Conservation (phyloP, 495 filamentous ascomycete species). For the Aspergillus leporis region DNA sequence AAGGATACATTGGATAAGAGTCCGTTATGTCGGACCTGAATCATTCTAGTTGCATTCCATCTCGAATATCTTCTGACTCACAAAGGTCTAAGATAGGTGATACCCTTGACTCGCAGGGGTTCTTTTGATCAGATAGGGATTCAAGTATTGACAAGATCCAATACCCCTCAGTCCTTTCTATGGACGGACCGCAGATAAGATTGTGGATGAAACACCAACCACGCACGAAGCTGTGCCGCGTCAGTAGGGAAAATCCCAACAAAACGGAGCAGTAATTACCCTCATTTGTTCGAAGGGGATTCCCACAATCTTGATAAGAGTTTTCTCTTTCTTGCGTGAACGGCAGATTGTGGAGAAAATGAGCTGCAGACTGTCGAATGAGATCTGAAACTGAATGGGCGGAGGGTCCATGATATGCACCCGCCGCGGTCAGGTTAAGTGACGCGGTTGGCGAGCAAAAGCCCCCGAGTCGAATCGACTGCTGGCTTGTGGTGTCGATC, state of each 20-base stretch:
- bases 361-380: constrained; percentile 8
- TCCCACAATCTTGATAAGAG: neutral
- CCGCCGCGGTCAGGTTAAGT: constrained; percentile 9
- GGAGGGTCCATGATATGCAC: constrained; percentile 11
- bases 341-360: constrained; percentile 9
- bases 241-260: neutral
- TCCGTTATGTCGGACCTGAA: neutral
- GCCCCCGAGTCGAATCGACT: constrained; percentile 12
- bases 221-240: neutral
- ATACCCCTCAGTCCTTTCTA: neutral
- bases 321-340: constrained; percentile 1
- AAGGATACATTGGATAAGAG: neutral
- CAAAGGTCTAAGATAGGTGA: neutral
- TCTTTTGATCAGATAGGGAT: neutral
- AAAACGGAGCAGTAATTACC: neutral
- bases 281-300: neutral
- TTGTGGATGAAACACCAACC: neutral
- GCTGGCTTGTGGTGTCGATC: constrained; percentile 35
- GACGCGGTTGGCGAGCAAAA: constrained; percentile 18
- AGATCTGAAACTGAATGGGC: constrained; percentile 6
- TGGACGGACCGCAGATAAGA: neutral
- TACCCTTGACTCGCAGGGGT: neutral
- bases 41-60: neutral
- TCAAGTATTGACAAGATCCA: neutral
- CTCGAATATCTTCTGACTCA: neutral